Evolutionary conservation across 139 green algal genomes (phyloP).

Genomic region (Spirogloea muscicola): DNA sequence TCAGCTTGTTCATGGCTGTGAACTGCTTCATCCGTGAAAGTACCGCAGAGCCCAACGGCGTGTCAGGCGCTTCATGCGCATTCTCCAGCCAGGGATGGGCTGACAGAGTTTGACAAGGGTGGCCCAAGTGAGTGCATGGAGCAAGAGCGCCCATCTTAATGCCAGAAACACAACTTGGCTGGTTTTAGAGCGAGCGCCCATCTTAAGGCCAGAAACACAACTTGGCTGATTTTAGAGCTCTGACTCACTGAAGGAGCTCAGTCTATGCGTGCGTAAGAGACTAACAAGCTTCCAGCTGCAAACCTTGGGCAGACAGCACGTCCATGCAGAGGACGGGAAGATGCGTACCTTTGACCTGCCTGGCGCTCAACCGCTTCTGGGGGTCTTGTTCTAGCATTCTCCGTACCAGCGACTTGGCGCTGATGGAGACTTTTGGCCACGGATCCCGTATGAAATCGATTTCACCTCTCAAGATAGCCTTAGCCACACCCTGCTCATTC

Average conservation of each 20-base stretch:
- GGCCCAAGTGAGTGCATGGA: no score
- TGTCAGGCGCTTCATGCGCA: slow-evolving; percentile 70
- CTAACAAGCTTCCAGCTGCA: no score
- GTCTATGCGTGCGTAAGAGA: no score
- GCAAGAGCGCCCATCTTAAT: no score
- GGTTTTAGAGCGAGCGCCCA: no score
- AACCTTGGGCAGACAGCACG: no score
- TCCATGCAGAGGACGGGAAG: no score
- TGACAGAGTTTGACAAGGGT: no score
- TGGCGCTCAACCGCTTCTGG: neutral
- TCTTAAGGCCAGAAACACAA: no score
- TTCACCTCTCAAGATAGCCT: slow-evolving; percentile 27
- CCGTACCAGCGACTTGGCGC: slow-evolving; percentile 17
- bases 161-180: no score
- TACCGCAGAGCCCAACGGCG: slow-evolving; percentile 75
- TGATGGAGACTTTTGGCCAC: slow-evolving; percentile 2
- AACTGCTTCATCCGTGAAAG: slow-evolving; percentile 84
- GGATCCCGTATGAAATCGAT: slow-evolving; percentile 13
- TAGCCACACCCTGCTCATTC: slow-evolving; percentile 85
- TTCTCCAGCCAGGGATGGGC: slow-evolving; percentile 88
- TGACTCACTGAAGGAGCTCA: no score
- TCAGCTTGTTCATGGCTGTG: slow-evolving; percentile 90
- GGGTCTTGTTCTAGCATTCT: slow-evolving; percentile 16
- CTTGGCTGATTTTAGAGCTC: no score
- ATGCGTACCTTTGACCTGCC: neutral